Base-by-base conservation (phyloP, 179 eudicot species). In the Spinacia oleracea region DNA sequence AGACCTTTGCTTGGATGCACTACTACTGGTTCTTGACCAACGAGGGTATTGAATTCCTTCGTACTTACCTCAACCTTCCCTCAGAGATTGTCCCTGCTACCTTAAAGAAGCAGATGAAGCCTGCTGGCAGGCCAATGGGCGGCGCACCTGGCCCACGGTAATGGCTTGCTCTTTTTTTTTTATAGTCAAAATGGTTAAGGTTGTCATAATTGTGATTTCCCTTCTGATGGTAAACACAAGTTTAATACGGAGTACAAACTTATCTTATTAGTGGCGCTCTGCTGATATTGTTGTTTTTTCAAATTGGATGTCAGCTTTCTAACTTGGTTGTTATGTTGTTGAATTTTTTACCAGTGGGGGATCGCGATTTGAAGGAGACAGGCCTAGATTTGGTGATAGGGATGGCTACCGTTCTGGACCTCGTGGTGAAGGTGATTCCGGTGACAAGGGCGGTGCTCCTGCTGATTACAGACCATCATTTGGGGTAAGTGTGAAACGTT, bases 381-480 rank as follows among this genome's bases (percentile, higher is more conserved):
- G 94, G 40, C 92, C 97, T 1, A 90, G 96, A 73, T 91, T 86
- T 77, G 91, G 92, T 73, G 98, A 93, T 50, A 86, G 98, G 55
- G 98, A 91, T 16, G 93, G 92, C 1, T 90, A 94, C 79, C 95
- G 98, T 79, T 91, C 82, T 20, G 97, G 97, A 59, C 93, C 95
- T 35, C 88, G 97, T 72, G 96, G 93, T 16, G 81, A 92, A 35
- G 98, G 97, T 2, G 98, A 94, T 31, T 89, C 87, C 29, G 91
- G 89, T 64, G 96, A 94, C 43, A 92, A 92, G 81, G 92, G 89
- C 68, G 97, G 95, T 35, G 98, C 98, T 64, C 98, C 97, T 9
- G 96, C 96, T 64, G 96, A 87, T 75, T 94, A 79, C 82, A 88
- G 90, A 59, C 98, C 98, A 56, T 86, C 93, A 10, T 94, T 92